phyloP scores from a whole-genome alignment of 139 green algal species.

The Chlorella sorokiniana region DNA sequence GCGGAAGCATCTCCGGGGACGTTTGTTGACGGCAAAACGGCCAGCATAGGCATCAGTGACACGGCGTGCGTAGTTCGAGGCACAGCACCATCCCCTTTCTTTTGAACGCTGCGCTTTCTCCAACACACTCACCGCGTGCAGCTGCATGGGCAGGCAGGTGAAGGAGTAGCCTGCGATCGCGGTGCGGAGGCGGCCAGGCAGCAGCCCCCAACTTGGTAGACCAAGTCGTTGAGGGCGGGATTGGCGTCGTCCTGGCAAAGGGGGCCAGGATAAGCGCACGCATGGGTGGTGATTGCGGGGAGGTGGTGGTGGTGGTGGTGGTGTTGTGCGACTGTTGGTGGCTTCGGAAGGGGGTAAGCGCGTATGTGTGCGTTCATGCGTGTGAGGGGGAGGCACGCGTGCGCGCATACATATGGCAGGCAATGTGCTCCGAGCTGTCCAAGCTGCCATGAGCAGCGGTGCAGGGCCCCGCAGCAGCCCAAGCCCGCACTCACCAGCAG shows the following conservation, averaged over 20 bases:
- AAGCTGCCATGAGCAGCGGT: too few relatives aligned
- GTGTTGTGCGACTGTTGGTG: too few relatives aligned
- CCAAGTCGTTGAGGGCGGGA: conserved; percentile 6
- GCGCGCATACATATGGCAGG: too few relatives aligned
- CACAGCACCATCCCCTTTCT: too few relatives aligned
- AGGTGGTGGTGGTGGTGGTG: not conserved
- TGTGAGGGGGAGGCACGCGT: too few relatives aligned
- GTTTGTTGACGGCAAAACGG: too few relatives aligned
- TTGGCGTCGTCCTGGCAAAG: conserved; percentile 42
- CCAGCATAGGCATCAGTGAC: too few relatives aligned
- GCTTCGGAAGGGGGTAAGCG: too few relatives aligned
- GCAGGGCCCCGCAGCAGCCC: not conserved
- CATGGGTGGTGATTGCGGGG: too few relatives aligned
- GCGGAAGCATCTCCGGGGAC: too few relatives aligned
- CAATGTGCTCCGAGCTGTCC: too few relatives aligned
- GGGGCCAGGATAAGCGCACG: not conserved
- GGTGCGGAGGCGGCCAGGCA: conserved; percentile 19
- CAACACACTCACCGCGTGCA: conserved; percentile 47
- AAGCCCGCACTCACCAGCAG: conserved; percentile 26
- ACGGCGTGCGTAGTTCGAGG: too few relatives aligned
- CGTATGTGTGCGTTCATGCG: not conserved
- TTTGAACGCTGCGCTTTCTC: not conserved
- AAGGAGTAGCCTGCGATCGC: conserved; percentile 6
- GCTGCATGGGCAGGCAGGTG: conserved; percentile 56
- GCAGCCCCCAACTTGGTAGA: conserved; percentile 1